These are phyloP conservation scores for Yarrowia sp. DNA, from an alignment of 805 yeast species.

Conservation along the genomic window DNA sequence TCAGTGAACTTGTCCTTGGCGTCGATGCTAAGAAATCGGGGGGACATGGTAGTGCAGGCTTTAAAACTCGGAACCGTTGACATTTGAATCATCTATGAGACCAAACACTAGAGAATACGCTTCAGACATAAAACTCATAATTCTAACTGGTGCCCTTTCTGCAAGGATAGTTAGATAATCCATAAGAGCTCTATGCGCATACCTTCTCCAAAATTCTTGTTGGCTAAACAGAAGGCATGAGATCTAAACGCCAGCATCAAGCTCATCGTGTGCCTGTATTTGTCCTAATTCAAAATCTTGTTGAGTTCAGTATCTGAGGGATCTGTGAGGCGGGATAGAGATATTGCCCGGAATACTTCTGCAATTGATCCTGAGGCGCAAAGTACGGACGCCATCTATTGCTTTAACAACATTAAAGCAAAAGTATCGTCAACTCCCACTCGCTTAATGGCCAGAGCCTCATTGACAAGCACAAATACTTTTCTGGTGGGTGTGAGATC, in stretches of 20 bases:
- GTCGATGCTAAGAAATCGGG: neutral
- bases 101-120: neutral
- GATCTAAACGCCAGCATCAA: neutral
- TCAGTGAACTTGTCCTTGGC: neutral
- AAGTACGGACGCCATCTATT: neutral
- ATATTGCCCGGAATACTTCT: neutral
- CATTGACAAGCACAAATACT: neutral
- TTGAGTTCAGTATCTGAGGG: neutral
- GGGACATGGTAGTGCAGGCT: neutral
- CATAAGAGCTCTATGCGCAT: neutral
- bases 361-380: neutral
- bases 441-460: neutral
- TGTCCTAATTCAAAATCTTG: neutral
- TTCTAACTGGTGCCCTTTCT: neutral
- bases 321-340: neutral
- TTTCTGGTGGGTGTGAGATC: neutral
- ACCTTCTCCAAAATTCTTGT: neutral
- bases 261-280: neutral
- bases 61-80: too few species aligned
- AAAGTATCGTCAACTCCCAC: neutral
- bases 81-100: neutral
- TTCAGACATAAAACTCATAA: neutral
- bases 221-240: neutral
- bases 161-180: neutral
- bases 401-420: neutral